Base-by-base conservation (phyloP, 495 filamentous ascomycete species). In the Aspergillus kassunensis region DNA sequence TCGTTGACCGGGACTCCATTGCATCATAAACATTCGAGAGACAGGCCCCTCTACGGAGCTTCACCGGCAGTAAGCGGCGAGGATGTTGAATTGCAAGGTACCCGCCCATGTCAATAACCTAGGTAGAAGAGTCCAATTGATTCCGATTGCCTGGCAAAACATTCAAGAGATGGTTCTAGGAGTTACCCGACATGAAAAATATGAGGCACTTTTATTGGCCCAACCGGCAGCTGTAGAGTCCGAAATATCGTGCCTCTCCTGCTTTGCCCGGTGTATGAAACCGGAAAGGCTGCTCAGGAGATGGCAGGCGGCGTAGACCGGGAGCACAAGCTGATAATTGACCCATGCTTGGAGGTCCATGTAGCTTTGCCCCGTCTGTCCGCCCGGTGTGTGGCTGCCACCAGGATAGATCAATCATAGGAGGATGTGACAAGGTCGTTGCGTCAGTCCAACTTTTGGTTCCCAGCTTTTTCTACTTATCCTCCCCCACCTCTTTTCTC, bases 191-290 rank as follows among this genome's bases (percentile, higher is more conserved):
- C 16, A 18, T 45, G 49, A 27, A 59, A 48, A 43, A 36, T 55
- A 49, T 41, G n/a, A 2, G 6, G 43, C 12, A 34, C 41, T 53
- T 59, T 62, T 20, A 74, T 74, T 74, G 71, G 71, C 46, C 49
- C 54, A 51, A 27, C 54, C 55, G 64, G 63, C 51, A 69, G 63
- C 54, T 67, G 61, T 19, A 35, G 15, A 49, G 24, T 4, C 18
- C 44, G 47, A 66, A 64, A 74, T 72, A 74, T 71, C 68, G 69
- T 74, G 64, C 61, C 23, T 61, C 66, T 72, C 73, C 73, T 76
- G 73, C 63, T 72, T 74, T 72, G 63, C 70, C 73, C 73, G 73
- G 73, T 74, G 70, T 73, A 70, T 73, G 71, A 74, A 74, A 76
- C 68, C 70, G 70, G 72, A 74, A 72, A 72, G 59, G 63, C 60